phyloP scores from a whole-genome alignment of 2,329 filamentous ascomycete species.

The Xylaria sp. region DNA sequence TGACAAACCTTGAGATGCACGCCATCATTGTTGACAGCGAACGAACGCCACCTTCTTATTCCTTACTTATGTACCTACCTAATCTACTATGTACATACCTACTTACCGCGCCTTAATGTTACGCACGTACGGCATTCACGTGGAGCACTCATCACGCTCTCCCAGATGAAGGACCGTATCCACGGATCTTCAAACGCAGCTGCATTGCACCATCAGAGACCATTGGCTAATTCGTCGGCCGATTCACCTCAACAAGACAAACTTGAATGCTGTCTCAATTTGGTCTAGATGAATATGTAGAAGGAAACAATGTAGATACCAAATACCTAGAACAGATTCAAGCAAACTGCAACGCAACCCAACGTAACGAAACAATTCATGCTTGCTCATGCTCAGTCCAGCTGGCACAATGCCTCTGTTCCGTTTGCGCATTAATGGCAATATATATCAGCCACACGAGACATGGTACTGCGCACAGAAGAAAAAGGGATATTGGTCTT shows the following conservation, averaged over 20 bases:
- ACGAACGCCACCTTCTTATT: slow-evolving; percentile 12
- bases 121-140: slow-evolving; percentile 29
- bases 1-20: not conserved
- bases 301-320: not conserved
- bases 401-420: slow-evolving; percentile 17
- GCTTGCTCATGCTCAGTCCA: slow-evolving; percentile 15
- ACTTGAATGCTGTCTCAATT: slow-evolving; percentile 16
- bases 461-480: slow-evolving; percentile 37
- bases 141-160: slow-evolving; percentile 23
- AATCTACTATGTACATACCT: not conserved
- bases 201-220: slow-evolving; percentile 9
- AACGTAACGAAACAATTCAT: slow-evolving; percentile 9
- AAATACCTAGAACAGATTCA: slow-evolving; percentile 9
- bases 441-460: slow-evolving; percentile 37
- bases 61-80: slow-evolving; percentile 10
- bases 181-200: slow-evolving; percentile 33
- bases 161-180: slow-evolving; percentile 34
- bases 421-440: slow-evolving; percentile 36
- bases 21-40: not conserved
- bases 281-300: not conserved
- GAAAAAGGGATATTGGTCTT: slow-evolving; percentile 38
- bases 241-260: slow-evolving; percentile 33
- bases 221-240: slow-evolving; percentile 16
- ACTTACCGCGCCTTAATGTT: not conserved
- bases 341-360: not conserved